Evolutionary conservation across 2,329 filamentous ascomycete genomes (phyloP), one percentile per base, ranked within the genome.

Genomic region (Xylariomycetidae sp.): DNA sequence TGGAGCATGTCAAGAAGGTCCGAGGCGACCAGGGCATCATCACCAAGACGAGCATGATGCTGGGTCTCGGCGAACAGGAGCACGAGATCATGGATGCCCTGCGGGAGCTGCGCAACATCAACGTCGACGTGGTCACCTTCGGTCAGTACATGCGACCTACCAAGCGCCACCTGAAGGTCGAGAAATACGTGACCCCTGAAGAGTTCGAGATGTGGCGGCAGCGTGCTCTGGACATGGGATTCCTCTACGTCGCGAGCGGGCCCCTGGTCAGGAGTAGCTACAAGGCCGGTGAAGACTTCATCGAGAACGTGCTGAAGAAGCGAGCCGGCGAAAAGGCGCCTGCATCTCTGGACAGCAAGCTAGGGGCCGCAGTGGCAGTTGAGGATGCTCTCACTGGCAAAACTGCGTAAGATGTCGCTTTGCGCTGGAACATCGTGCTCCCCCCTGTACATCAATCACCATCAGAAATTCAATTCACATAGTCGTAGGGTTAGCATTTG

Each of bases 81-180:
- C 76, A 85, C 13, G 85, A 97, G 64, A 62, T 98, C 1, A 83
- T 80, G 75, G 77, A 85, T 43, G 79, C 90, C 1, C 63, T 97
- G 39, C 76, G 70, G 58, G 86, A 94, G 58, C 74, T 98, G 10
- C 77, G 92, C 37, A 81, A 81, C 45, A 75, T 80, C 37, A 70
- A 85, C 40, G 89, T 96, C 28, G 92, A 98, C 50, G 88, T 98
- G 10, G 88, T 98, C 37, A 98, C 92, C 0, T 98, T 98, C 49
- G 92, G 92, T n/a, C 92, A 98, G 69, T 98, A 98, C 69, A 98
- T 98, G 92, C 86, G 90, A 9, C 92, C 92, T 2, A 98, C 92
- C 4, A 98, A 97, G 72, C 79, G 90, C 27, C 92, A 98, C 61
- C 90, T 98, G 78, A 83, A 94, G 61, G 92, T 98, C 19, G 85